Conservation (phyloP, 2,329 filamentous ascomycete species). For the Xylariaceae sp. region DNA sequence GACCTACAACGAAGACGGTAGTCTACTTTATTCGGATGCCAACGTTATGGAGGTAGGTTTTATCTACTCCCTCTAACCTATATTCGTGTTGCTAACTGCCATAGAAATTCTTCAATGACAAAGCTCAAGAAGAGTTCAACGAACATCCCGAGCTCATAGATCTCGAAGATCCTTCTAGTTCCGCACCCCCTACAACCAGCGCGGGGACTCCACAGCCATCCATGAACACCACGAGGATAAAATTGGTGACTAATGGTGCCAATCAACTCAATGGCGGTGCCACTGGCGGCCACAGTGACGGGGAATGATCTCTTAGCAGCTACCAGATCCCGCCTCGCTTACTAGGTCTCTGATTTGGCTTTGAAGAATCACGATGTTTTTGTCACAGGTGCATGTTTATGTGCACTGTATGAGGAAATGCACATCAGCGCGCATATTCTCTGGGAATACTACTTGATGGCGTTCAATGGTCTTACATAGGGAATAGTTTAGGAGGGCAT, state of each 20-base stretch:
- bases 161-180: conserved; percentile 57
- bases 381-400: conserved; percentile 13
- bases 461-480: conserved; percentile 25
- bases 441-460: conserved; percentile 20
- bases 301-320: conserved; percentile 31
- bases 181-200: conserved; percentile 60
- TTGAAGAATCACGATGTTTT: not conserved
- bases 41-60: conserved; percentile 85
- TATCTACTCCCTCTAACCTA: not conserved
- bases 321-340: not conserved
- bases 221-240: conserved; percentile 69
- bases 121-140: conserved; percentile 60
- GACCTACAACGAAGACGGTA: conserved; percentile 96
- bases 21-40: conserved; percentile 89
- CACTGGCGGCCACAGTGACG: conserved; percentile 38
- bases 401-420: conserved; percentile 25
- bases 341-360: not conserved
- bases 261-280: conserved; percentile 35
- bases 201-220: conserved; percentile 70
- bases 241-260: conserved; percentile 56
- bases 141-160: conserved; percentile 63
- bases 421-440: conserved; percentile 10
- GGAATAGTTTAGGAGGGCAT: conserved; percentile 32
- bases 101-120: conserved; percentile 63
- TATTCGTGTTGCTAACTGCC: conserved; percentile 42